phyloP scores from a whole-genome alignment of 345 rosid species.

The Iberis pinnata region DNA sequence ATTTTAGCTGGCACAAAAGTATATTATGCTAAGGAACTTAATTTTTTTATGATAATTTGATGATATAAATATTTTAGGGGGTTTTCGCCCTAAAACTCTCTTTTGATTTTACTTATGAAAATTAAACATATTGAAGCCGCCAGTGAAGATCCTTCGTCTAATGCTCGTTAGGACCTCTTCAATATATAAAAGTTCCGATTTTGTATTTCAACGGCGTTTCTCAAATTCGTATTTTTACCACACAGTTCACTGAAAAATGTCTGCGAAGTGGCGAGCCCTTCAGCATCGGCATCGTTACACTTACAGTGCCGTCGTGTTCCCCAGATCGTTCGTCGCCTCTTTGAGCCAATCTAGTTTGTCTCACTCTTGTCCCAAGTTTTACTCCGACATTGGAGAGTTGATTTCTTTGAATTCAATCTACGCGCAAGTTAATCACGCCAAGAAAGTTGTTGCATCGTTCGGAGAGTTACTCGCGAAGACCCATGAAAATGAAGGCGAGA shows the following conservation, averaged over 20 bases:
- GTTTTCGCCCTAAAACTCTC: conserved; percentile 5
- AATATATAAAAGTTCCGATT: background rate
- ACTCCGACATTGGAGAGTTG: conserved; percentile 40
- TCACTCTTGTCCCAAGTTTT: conserved; percentile 38
- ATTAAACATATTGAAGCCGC: conserved; percentile 4
- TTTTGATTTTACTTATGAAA: conserved; percentile 4
- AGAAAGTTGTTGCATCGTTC: conserved; percentile 58
- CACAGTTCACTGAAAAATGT: conserved; percentile 40
- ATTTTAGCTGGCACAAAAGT: no score
- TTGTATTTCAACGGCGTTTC: background rate
- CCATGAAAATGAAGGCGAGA: conserved; percentile 22
- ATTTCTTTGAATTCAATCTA: conserved; percentile 66
- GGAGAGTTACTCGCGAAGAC: conserved; percentile 31
- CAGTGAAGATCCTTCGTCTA: background rate
- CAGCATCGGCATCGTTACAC: conserved; percentile 97
- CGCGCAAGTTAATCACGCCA: conserved; percentile 63
- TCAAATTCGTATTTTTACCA: background rate
- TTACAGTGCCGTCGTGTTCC: conserved; percentile 74
- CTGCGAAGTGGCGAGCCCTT: conserved; percentile 93
- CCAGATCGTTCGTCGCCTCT: conserved; percentile 41
- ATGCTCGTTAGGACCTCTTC: conserved; percentile 7
- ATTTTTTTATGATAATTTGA: no score
- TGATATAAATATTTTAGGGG: no score
- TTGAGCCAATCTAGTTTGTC: conserved; percentile 36
- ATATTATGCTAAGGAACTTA: no score